Evolutionary conservation across 148 eudicot species (phyloP).

Genomic region (Camellia granthamiana): DNA sequence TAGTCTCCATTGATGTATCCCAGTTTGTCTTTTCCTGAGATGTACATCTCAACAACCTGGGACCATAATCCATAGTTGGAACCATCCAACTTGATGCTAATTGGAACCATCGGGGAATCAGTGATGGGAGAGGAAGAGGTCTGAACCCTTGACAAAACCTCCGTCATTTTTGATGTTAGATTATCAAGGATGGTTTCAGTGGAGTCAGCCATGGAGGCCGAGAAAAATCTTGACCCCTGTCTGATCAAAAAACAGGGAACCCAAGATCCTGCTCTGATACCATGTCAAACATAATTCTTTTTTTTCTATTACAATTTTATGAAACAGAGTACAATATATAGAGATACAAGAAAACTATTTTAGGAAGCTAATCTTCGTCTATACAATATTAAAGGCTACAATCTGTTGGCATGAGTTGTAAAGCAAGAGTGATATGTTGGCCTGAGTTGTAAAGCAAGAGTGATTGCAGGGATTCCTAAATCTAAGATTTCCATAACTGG

Average conservation of each 20-base stretch:
- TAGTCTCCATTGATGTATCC: conserved; percentile 10
- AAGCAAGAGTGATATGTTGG: too few relatives aligned
- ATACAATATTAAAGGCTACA: too few relatives aligned
- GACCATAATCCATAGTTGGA: not conserved
- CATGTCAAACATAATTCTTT: not conserved
- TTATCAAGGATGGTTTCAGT: not conserved
- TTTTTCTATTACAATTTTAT: not conserved
- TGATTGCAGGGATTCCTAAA: too few relatives aligned
- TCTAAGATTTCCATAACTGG: too few relatives aligned
- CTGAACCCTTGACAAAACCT: not conserved
- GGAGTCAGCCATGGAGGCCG: not conserved
- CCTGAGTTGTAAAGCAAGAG: too few relatives aligned
- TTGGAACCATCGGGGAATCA: not conserved
- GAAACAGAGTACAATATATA: not conserved
- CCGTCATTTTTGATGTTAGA: not conserved
- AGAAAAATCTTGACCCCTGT: not conserved
- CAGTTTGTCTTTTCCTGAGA: not conserved
- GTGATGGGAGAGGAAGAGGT: not conserved
- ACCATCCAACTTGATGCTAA: conserved; percentile 1
- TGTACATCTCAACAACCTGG: conserved; percentile 3
- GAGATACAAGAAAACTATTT: not conserved
- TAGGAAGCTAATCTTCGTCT: not conserved
- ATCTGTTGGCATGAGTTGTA: too few relatives aligned
- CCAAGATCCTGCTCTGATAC: not conserved
- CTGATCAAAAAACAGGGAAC: not conserved